A percentile compares a stretch with the other conserved stretches of the same genome.
phyloP scores from a whole-genome alignment of 75 land plant genomes.

The Adiantum capillusveneris region DNA sequence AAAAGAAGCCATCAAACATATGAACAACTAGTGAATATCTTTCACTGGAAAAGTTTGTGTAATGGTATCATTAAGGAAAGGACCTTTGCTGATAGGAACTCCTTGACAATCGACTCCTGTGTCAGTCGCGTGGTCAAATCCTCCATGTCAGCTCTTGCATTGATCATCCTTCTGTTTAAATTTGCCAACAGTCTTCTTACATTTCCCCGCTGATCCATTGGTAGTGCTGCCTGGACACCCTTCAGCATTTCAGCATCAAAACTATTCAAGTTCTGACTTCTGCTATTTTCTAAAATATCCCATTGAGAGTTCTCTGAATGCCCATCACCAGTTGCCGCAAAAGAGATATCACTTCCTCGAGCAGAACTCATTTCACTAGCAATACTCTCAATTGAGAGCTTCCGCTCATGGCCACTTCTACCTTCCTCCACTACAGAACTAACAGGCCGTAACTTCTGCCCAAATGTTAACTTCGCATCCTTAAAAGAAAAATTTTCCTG shows the following conservation, averaged over 20 bases:
- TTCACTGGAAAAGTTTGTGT: neutral
- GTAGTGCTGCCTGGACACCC: conserved; percentile 49
- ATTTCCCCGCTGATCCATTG: conserved; percentile 61
- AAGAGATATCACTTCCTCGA: conserved; percentile 69
- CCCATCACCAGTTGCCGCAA: conserved; percentile 36
- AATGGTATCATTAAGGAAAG: neutral
- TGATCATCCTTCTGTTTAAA: conserved; percentile 52
- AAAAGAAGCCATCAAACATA: neutral
- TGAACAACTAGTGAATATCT: neutral
- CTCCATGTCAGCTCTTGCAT: conserved; percentile 86
- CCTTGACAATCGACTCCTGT: conserved; percentile 86
- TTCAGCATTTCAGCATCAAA: conserved; percentile 32
- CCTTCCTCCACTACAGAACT: neutral
- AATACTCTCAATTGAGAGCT: conserved; percentile 60
- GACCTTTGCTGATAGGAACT: conserved; percentile 53
- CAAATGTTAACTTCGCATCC: too few species aligned
- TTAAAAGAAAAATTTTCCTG: neutral
- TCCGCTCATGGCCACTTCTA: conserved; percentile 48
- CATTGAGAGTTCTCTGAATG: conserved; percentile 16
- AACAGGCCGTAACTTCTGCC: neutral
- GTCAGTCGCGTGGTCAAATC: conserved; percentile 78
- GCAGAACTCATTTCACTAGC: conserved; percentile 67
- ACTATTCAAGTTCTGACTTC: conserved; percentile 8
- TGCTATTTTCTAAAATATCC: conserved; percentile 12
- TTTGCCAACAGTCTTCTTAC: conserved; percentile 55